Conservation (phyloP, 2,329 filamentous ascomycete species). For the Elsinoe fawcettii region DNA sequence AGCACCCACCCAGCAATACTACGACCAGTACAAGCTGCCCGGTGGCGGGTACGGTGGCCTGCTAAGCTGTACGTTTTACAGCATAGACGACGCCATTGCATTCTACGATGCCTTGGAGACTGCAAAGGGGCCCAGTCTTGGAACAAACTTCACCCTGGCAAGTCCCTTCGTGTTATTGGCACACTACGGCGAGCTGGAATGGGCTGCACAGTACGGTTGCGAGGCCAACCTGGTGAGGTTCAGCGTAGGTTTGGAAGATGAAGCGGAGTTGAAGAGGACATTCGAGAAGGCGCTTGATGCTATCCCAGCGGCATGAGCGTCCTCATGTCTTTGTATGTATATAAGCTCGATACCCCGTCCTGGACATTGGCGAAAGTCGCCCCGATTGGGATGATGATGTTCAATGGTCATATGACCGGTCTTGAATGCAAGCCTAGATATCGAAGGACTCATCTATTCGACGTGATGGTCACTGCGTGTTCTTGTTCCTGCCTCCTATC, state of each 20-base stretch:
- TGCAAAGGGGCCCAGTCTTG: slow-evolving; percentile 86
- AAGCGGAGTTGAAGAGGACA: slow-evolving; percentile 52
- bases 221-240: slow-evolving; percentile 73
- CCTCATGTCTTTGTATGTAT: background rate
- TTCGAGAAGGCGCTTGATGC: slow-evolving; percentile 65
- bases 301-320: slow-evolving; percentile 24
- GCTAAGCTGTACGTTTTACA: slow-evolving; percentile 70
- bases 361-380: background rate
- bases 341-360: background rate
- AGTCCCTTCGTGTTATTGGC: slow-evolving; percentile 79
- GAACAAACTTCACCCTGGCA: slow-evolving; percentile 88
- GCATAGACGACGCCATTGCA: slow-evolving; percentile 59
- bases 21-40: slow-evolving; percentile 68
- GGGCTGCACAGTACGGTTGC: slow-evolving; percentile 76
- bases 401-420: too few species aligned
- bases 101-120: slow-evolving; percentile 85
- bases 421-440: too few species aligned
- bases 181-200: slow-evolving; percentile 87
- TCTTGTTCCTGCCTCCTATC: too few species aligned
- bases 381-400: too few species aligned
- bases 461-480: too few species aligned
- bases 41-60: slow-evolving; percentile 83
- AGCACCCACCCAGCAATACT: slow-evolving; percentile 59
- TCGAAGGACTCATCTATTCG: too few species aligned
- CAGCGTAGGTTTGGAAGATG: slow-evolving; percentile 83